phyloP scores from a whole-genome alignment of 2,329 filamentous ascomycete species.

The Talaromyces verruculosus region DNA sequence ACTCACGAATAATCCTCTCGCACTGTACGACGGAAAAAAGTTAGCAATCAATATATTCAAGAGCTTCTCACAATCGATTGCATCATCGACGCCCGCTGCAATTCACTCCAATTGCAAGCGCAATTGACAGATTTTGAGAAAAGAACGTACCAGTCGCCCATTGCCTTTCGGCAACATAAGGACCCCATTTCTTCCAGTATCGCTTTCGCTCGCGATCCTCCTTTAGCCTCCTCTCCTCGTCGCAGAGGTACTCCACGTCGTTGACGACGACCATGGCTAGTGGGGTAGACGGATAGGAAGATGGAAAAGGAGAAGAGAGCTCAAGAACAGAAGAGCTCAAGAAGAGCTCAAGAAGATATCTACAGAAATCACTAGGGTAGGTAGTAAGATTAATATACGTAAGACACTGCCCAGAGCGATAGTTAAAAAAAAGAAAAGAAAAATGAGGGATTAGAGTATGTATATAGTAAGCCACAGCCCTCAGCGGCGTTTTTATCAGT shows the following conservation, averaged over 20 bases:
- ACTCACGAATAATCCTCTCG: constrained; percentile 84
- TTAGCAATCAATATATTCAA: not conserved
- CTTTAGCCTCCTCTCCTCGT: constrained; percentile 86
- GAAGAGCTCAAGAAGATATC: not conserved
- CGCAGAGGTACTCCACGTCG: constrained; percentile 79
- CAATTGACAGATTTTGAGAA: not conserved
- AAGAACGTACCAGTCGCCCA: constrained; percentile 78
- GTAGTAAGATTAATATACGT: not conserved
- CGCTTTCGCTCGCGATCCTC: constrained; percentile 78
- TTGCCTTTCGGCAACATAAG: constrained; percentile 89
- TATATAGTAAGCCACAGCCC: not conserved
- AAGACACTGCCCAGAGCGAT: no score
- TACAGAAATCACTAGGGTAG: not conserved
- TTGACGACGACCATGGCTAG: constrained; percentile 80
- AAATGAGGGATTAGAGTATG: not conserved
- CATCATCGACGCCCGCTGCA: not conserved
- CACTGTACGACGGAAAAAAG: constrained; percentile 51
- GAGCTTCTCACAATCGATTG: not conserved
- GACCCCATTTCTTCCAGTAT: constrained; percentile 99
- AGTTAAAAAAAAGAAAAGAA: not conserved
- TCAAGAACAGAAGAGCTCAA: not conserved
- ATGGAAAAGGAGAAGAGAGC: not conserved
- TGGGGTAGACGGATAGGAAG: not conserved
- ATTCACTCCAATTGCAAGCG: not conserved
- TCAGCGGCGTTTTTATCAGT: constrained; percentile 2